These are phyloP conservation scores for Yamadazyma sp. DNA, from an alignment of 805 yeast species.

Conservation along the genomic window DNA sequence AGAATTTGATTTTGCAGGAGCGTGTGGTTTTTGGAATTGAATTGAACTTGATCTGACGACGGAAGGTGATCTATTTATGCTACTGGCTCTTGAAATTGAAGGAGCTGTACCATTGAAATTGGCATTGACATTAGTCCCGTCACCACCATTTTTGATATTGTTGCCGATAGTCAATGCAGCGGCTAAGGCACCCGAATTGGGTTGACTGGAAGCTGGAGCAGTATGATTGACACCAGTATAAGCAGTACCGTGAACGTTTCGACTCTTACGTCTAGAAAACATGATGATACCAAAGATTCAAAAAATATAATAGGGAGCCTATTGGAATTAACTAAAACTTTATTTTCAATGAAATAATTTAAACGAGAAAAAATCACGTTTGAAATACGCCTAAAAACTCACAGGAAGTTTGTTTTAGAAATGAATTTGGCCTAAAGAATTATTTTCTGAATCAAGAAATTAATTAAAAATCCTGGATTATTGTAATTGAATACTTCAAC, in stretches of 20 bases:
- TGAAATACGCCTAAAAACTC: too few species aligned
- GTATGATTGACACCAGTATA: slow-evolving; percentile 43
- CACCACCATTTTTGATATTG: slow-evolving; percentile 11
- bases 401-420: too few species aligned
- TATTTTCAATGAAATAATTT: not conserved
- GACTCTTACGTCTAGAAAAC: slow-evolving; percentile 30
- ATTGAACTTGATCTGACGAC: slow-evolving; percentile 2
- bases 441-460: too few species aligned
- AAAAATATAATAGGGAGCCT: not conserved
- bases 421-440: too few species aligned
- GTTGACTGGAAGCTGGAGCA: slow-evolving; percentile 31
- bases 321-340: not conserved
- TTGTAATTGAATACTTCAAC: too few species aligned
- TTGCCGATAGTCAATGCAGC: slow-evolving; percentile 45
- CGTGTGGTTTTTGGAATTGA: slow-evolving; percentile 1
- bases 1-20: slow-evolving; percentile 6
- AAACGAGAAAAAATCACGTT: too few species aligned
- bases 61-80: not conserved
- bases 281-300: slow-evolving; percentile 9
- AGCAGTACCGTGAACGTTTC: slow-evolving; percentile 30
- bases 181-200: slow-evolving; percentile 39
- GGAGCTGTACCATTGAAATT: not conserved
- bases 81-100: slow-evolving; percentile 1
- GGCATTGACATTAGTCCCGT: not conserved
- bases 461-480: too few species aligned